Evolutionary conservation across 768 basidiomycete genomes (phyloP).

Genomic region (Boletellus sp.): DNA sequence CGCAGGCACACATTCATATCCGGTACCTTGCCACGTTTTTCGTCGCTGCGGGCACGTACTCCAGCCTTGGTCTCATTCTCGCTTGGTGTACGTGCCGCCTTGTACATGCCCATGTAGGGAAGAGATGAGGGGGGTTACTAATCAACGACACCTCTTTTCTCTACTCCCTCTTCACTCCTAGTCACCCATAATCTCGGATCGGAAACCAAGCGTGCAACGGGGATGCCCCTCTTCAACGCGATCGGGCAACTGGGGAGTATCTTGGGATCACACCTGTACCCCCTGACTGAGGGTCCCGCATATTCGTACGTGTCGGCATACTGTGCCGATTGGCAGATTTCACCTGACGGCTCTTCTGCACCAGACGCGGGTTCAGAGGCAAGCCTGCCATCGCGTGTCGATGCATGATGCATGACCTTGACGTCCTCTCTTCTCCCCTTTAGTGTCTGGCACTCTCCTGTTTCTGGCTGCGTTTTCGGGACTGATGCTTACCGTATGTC

Average conservation of each 20-base stretch:
- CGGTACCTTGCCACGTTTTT: constrained; percentile 47
- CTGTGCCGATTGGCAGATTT: too few relatives aligned
- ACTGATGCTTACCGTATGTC: constrained; percentile 20
- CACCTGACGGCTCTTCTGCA: too few relatives aligned
- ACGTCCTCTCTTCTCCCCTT: too few relatives aligned
- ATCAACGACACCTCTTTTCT: not conserved
- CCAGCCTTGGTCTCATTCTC: constrained; percentile 41
- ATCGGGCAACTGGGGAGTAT: constrained; percentile 43
- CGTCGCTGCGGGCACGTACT: constrained; percentile 44
- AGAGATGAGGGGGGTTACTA: not conserved
- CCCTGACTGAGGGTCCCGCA: constrained; percentile 36
- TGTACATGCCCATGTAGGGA: too few relatives aligned
- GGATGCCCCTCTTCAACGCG: constrained; percentile 39
- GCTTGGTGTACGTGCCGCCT: constrained; percentile 43
- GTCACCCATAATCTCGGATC: constrained; percentile 41
- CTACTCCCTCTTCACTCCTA: constrained; percentile 17
- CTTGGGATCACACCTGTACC: constrained; percentile 41
- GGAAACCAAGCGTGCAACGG: constrained; percentile 43
- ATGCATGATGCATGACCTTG: not conserved
- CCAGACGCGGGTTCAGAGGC: constrained; percentile 5
- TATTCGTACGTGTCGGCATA: constrained; percentile 30
- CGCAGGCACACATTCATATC: constrained; percentile 29
- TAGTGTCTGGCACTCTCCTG: constrained; percentile 23
- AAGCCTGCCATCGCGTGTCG: not conserved
- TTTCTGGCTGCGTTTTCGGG: constrained; percentile 20